Percentiles rank a stretch among this genome's conserved stretches.
phyloP scores from a whole-genome alignment of 1,139 yeast species.

The Yamadazyma siamensis region DNA sequence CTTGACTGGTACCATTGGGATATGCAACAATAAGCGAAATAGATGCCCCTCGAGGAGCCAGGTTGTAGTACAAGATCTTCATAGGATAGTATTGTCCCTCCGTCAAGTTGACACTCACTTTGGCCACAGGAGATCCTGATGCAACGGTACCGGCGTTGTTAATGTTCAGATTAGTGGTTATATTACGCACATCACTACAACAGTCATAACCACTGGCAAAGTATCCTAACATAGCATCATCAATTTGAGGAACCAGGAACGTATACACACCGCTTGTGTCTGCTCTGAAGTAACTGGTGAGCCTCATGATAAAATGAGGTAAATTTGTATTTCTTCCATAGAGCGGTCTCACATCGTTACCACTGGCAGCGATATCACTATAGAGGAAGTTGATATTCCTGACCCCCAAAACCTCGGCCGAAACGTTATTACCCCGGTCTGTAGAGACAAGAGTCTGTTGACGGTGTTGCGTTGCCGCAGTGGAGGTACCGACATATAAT shows the following conservation, averaged over 20 bases:
- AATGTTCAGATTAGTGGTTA: background rate
- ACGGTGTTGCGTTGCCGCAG: background rate
- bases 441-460: background rate
- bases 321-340: conserved; percentile 4
- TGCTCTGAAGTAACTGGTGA: conserved; percentile 21
- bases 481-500: background rate
- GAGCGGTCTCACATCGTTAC: background rate
- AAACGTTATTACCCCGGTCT: background rate
- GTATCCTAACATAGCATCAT: conserved; percentile 21
- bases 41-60: background rate
- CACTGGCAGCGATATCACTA: background rate
- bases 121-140: background rate
- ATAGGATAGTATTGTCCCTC: conserved; percentile 6
- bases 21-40: background rate
- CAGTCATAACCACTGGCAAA: conserved; percentile 21
- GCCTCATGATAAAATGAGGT: conserved; percentile 14
- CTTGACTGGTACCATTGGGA: conserved; percentile 3
- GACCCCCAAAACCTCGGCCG: background rate
- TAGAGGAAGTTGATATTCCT: no score
- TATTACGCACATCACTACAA: conserved; percentile 12
- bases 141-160: background rate
- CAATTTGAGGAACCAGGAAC: conserved; percentile 10
- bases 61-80: conserved; percentile 4
- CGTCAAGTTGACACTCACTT: background rate
- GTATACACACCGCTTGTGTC: conserved; percentile 18